phyloP scores from a whole-genome alignment of 441 rosid species.

The Jatropha multifida region DNA sequence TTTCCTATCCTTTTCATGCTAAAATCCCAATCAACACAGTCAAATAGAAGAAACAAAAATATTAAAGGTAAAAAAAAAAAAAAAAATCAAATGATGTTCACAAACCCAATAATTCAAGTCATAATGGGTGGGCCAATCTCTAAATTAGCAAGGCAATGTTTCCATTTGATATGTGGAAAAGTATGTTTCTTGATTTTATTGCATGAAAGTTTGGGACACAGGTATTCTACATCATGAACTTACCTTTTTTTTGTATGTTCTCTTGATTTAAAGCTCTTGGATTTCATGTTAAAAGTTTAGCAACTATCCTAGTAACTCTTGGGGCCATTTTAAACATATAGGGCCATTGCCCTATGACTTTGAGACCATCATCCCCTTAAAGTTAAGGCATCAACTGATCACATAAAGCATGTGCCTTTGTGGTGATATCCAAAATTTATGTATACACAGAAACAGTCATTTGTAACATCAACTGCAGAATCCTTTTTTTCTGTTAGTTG shows the following conservation, averaged over 20 bases:
- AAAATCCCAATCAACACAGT: neutral
- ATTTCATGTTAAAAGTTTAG: neutral
- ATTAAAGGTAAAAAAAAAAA: neutral
- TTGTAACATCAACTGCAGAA: neutral
- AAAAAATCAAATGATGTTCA: neutral
- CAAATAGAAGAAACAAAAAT: neutral
- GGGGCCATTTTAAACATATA: neutral
- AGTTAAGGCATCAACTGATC: neutral
- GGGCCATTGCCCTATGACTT: slow-evolving; percentile 6
- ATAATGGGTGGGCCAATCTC: neutral
- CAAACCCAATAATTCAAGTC: neutral
- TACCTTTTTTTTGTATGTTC: neutral
- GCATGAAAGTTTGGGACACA: slow-evolving; percentile 2
- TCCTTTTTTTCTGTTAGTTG: neutral
- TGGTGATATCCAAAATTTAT: neutral
- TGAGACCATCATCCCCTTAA: slow-evolving; percentile 1
- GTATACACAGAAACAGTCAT: neutral
- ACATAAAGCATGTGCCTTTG: neutral
- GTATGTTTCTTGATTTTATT: neutral
- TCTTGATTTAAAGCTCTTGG: slow-evolving; percentile 1
- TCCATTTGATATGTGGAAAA: neutral
- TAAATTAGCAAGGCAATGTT: neutral
- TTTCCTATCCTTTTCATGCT: neutral
- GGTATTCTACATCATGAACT: neutral
- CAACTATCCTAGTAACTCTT: neutral